These are phyloP conservation scores for Aureobasidium pullulans DNA, from an alignment of 2,329 filamentous ascomycete species.

Conservation along the genomic window DNA sequence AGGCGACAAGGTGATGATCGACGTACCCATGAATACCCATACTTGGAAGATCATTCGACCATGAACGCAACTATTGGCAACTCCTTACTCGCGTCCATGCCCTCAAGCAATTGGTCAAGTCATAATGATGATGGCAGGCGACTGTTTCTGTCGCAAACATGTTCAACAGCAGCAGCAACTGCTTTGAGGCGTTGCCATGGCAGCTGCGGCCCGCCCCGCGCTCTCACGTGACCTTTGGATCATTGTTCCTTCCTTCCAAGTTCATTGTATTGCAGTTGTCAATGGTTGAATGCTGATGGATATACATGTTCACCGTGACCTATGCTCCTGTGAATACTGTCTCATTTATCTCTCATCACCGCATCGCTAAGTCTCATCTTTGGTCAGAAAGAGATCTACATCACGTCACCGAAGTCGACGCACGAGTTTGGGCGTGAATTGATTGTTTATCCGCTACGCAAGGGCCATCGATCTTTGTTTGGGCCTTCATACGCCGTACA, in stretches of 20 bases:
- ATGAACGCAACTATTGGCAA: background rate
- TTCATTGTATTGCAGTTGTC: background rate
- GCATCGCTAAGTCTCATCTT: too few relatives aligned
- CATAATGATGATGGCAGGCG: background rate
- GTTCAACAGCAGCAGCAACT: background rate
- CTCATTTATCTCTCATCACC: too few relatives aligned
- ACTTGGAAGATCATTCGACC: background rate
- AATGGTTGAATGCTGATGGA: background rate
- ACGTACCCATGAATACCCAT: constrained; percentile 25
- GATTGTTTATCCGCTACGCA: constrained; percentile 9
- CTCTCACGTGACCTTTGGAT: background rate
- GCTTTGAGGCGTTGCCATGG: constrained; percentile 5
- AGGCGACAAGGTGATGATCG: background rate
- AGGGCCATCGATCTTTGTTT: constrained; percentile 5
- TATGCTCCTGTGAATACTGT: background rate
- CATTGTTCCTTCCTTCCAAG: background rate
- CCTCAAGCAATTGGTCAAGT: background rate
- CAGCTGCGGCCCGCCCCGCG: constrained; percentile 5
- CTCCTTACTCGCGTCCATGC: background rate
- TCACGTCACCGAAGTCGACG: background rate
- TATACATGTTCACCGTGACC: background rate
- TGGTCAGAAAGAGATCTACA: too few relatives aligned
- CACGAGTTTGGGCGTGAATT: background rate
- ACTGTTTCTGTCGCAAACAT: constrained; percentile 1
- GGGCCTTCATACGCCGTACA: background rate